Evolutionary conservation across 768 basidiomycete species (phyloP), one percentile per base, ranked within the genome.

Genomic region (Boletus rex-veris): DNA sequence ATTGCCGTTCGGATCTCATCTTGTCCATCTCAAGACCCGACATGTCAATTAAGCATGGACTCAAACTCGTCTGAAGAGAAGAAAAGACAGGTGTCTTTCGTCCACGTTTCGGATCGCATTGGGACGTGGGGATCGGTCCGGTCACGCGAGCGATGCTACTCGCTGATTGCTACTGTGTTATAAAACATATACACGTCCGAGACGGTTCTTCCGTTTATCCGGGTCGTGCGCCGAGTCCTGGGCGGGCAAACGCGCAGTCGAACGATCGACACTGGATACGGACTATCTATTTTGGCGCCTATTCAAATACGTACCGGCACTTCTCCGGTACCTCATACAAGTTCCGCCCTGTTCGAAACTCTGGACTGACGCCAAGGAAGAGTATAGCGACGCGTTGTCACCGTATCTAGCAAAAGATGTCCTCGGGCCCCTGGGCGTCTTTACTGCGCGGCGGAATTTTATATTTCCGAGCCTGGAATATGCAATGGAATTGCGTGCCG

Each of bases 21-120:
- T 48, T 42, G 7, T 40, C 5, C 3, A 12, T 21, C 16, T 24
- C 31, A 28, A 31, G 33, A n/a, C 21, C 19, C 11, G 33, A 19
- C 12, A 7, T n/a, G 41, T 35, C 45, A 31, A 46, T 33, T 11
- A 19, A 26, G 21, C 39, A 15, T 24, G 16, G 30, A 26, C 33
- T n/a, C 38, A 30, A 52, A 42, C n/a, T 24, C 8, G 52, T 43
- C 36, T 28, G 38, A 48, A 39, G n/a, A 41, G 2, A 2, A 18
- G 12, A 38, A 3, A 37, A 31, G 28, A 39, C 19, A 36, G 10
- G 35, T 26, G 30, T 57, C 48, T 37, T 30, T 21, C 26, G 43
- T 28, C 24, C 46, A 24, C 40, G 50, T 57, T 56, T 52, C 45
- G 28, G 48, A 50, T 51, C 43, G 11, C 14, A 18, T 30, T 16